Percentiles rank a stretch among this genome's conserved stretches.
Conservation (phyloP, 164 flowering plant genomes). For the Umbellularia californica region DNA sequence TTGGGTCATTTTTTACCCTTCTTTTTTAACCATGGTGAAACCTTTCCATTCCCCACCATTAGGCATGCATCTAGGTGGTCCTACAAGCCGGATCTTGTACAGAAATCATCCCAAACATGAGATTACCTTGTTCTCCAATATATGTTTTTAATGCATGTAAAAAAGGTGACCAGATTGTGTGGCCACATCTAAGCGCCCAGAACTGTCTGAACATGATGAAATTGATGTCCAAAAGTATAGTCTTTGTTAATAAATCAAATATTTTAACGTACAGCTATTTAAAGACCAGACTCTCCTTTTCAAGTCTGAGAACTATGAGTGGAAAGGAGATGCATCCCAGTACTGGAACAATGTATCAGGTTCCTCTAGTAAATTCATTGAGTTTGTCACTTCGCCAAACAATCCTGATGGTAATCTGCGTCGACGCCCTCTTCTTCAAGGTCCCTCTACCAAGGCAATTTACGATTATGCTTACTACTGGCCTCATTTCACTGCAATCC, state of each 20-base stretch:
- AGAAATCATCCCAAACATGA: no score
- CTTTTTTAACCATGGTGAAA: no score
- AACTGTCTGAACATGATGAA: no score
- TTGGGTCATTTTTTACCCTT: no score
- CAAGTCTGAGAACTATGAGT: constrained; percentile 30
- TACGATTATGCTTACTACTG: constrained; percentile 68
- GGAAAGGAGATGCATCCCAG: constrained; percentile 42
- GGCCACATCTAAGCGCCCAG: no score
- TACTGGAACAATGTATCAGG: constrained; percentile 31
- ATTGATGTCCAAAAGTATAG: neutral
- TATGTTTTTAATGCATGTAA: no score
- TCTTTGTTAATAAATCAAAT: neutral
- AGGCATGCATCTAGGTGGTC: no score
- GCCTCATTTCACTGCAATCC: constrained; percentile 75
- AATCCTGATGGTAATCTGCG: constrained; percentile 63
- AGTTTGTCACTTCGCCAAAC: constrained; percentile 77
- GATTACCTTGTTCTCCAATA: no score
- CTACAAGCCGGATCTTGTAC: no score
- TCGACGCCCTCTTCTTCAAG: constrained; percentile 33
- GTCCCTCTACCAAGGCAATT: constrained; percentile 33
- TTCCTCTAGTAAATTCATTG: constrained; percentile 26
- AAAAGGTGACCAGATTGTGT: no score
- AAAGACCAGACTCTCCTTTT: constrained; percentile 35
- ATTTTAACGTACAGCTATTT: constrained; percentile 26
- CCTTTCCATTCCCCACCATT: no score